These are phyloP conservation scores for Globisporangium recalcitrans DNA, from an alignment of 352 stramenopile genomes.

Conservation along the genomic window DNA sequence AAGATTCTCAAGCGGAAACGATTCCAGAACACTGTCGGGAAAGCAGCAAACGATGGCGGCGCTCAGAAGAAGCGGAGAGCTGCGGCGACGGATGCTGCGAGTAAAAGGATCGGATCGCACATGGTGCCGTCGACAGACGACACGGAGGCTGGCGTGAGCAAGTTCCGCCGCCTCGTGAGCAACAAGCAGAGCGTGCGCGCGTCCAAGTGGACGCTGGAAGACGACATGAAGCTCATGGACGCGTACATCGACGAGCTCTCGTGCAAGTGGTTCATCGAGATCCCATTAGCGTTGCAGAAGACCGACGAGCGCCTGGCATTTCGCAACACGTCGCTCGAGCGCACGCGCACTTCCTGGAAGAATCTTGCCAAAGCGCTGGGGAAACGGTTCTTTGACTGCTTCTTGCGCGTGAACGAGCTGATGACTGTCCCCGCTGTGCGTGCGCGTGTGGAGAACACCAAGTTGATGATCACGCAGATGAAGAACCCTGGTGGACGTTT, in stretches of 20 bases:
- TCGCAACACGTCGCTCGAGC: slow-evolving; percentile 41
- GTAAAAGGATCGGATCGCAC: slow-evolving; percentile 12
- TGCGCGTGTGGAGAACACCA: slow-evolving; percentile 53
- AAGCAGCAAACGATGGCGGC: slow-evolving; percentile 5
- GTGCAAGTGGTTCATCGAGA: slow-evolving; percentile 70
- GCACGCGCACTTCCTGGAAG: slow-evolving; percentile 74
- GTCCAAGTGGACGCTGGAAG: slow-evolving; percentile 55
- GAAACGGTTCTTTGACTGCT: slow-evolving; percentile 63
- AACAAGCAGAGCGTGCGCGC: slow-evolving; percentile 51
- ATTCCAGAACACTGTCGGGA: slow-evolving; percentile 23
- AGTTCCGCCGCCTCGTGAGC: slow-evolving; percentile 40
- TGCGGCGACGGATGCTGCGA: neutral
- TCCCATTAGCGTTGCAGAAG: slow-evolving; percentile 63
- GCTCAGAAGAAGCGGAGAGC: slow-evolving; percentile 17
- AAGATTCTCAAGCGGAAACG: slow-evolving; percentile 53
- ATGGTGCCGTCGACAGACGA: slow-evolving; percentile 25
- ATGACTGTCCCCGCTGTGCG: slow-evolving; percentile 54
- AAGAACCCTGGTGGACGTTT: slow-evolving; percentile 73
- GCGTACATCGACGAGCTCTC: slow-evolving; percentile 72
- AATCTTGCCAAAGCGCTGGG: slow-evolving; percentile 44
- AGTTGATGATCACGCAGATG: slow-evolving; percentile 49
- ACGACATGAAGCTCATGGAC: slow-evolving; percentile 64
- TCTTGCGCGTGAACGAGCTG: slow-evolving; percentile 65
- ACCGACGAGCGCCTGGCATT: slow-evolving; percentile 65
- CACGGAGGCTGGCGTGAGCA: slow-evolving; percentile 33